Base-by-base conservation (phyloP, 1,284 basidiomycete genomes). In the Salmacisia buchloeana region DNA sequence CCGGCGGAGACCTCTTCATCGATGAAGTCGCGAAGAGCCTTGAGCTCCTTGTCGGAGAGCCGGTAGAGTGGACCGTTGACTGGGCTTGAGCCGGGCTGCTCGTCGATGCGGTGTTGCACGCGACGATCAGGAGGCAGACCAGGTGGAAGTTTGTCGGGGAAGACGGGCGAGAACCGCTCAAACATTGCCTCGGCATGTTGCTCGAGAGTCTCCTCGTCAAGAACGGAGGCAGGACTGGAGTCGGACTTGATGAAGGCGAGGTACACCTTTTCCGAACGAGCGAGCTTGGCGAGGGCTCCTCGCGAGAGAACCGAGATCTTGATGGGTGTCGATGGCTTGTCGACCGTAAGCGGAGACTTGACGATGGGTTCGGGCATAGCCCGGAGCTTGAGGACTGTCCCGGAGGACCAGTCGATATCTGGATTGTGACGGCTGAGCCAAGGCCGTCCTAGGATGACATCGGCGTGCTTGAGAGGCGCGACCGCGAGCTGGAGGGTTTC, bases 381-480 rank as follows among this genome's bases (percentile, higher is more conserved):
- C 21, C 43, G 43, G n/a, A 45, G 43, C 12, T 13, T 15, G 13
- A 15, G 12, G n/a, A 45, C 21, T 7, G 46, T 49, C 23, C 46
- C 46, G 21, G 46, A n/a, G 25, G 46, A 25, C 56, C 56, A 58
- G 33, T 58, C 39, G 56, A 58, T 58, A 43, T 58, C 56, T 34
- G 39, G 56, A 58, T 58, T 58, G 56, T 58, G 56, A 39, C 39
- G 21, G 25, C 27, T 58, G 35, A 58, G 39, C 56, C 56, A 58
- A 29, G 56, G 56, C 21, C 36, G 35, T 38, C 56, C 56, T 12
- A 58, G 56, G 21, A 58, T 58, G 9, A 58, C 21, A 27, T 58
- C 39, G n/a, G 39, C 36, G 33, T 58, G 56, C 35, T 58, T 25
- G 21, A 58, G 56, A 21, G 35, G 36, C 21, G 39, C 56, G 39